These are phyloP conservation scores for Naganishia kalamii DNA, from an alignment of 768 basidiomycete species.

Conservation along the genomic window DNA sequence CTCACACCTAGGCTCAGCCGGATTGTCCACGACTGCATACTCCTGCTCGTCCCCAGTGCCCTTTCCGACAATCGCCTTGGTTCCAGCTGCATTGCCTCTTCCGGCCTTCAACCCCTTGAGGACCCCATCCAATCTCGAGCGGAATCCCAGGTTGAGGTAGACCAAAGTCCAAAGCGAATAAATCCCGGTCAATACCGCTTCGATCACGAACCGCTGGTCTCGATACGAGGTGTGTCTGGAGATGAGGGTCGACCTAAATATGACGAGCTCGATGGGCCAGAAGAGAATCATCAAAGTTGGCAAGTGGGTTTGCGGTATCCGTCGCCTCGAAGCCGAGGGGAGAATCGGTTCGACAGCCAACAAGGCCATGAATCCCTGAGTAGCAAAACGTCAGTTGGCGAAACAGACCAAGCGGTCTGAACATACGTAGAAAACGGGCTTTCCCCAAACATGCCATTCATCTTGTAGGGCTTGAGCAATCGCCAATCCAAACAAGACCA, in stretches of 20 bases:
- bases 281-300: constrained; percentile 14
- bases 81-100: constrained; percentile 34
- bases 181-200: constrained; percentile 24
- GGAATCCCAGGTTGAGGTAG: constrained; percentile 37
- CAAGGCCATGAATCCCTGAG: constrained; percentile 17
- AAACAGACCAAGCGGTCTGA: not conserved
- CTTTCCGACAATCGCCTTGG: constrained; percentile 29
- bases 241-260: constrained; percentile 33
- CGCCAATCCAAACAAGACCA: not conserved
- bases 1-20: constrained; percentile 40
- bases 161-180: constrained; percentile 32
- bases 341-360: constrained; percentile 12
- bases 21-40: constrained; percentile 24
- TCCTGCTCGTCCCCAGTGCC: constrained; percentile 20
- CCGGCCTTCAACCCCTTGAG: constrained; percentile 26
- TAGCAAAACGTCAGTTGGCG: not conserved
- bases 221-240: constrained; percentile 24
- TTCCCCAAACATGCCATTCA: not conserved
- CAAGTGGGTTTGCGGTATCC: constrained; percentile 12
- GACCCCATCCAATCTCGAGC: constrained; percentile 30
- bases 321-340: not conserved
- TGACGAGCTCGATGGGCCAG: constrained; percentile 10
- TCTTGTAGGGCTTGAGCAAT: not conserved
- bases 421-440: constrained; percentile 13
- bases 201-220: constrained; percentile 15